phyloP scores from a whole-genome alignment of 2,329 filamentous ascomycete species.

The Clarireedia paspali region DNA sequence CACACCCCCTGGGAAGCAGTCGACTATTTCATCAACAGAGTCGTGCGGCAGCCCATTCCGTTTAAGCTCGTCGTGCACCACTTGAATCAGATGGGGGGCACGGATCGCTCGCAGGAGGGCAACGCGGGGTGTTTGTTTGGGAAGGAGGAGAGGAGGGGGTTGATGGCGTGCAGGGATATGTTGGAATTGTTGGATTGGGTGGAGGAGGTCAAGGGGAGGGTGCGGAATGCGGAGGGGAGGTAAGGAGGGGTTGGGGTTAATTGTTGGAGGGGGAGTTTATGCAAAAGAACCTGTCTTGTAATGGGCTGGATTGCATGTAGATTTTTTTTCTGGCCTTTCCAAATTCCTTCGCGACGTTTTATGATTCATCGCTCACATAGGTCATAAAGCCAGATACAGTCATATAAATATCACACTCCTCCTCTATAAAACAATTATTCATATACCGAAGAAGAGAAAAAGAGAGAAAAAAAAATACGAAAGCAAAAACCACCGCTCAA shows the following conservation, averaged over 20 bases:
- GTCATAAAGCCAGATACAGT: too few relatives aligned
- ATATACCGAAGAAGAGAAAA: too few relatives aligned
- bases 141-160: constrained; percentile 45
- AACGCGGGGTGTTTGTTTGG: constrained; percentile 41
- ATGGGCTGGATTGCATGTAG: too few relatives aligned
- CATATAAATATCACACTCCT: too few relatives aligned
- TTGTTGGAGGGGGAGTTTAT: neutral
- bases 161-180: constrained; percentile 45
- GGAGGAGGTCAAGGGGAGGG: constrained; percentile 36
- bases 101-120: constrained; percentile 47
- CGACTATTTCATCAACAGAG: constrained; percentile 53
- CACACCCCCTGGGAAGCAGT: constrained; percentile 56
- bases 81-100: constrained; percentile 57
- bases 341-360: too few relatives aligned
- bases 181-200: constrained; percentile 54
- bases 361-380: too few relatives aligned
- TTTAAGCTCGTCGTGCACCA: constrained; percentile 59
- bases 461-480: too few relatives aligned
- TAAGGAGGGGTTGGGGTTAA: neutral
- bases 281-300: neutral
- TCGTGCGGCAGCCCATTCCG: constrained; percentile 49
- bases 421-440: too few relatives aligned
- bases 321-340: too few relatives aligned
- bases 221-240: constrained; percentile 15
- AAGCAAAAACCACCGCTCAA: too few relatives aligned